A percentile compares a stretch with the other conserved stretches of the same genome.
These are phyloP conservation scores for Aspergillus brunneoviolaceus DNA, from an alignment of 2,329 filamentous ascomycete species.

Conservation along the genomic window DNA sequence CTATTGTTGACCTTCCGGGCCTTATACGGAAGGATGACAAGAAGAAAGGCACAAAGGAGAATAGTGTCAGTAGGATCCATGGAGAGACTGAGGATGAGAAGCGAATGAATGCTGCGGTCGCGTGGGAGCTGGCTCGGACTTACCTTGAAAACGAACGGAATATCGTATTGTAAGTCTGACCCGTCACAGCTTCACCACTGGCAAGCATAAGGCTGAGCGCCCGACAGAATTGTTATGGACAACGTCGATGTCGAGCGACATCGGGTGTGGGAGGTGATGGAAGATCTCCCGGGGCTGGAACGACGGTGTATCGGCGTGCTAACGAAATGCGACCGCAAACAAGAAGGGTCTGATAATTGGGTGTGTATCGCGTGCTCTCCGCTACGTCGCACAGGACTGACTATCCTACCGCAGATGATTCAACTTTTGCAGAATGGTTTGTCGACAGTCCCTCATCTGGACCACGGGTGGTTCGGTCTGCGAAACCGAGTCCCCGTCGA, in stretches of 20 bases:
- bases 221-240: constrained; percentile 15
- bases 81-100: background rate
- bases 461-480: constrained; percentile 5
- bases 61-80: too few relatives aligned
- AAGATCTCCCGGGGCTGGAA: constrained; percentile 9
- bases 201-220: too few relatives aligned
- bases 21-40: background rate
- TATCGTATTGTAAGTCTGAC: constrained; percentile 8
- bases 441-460: constrained; percentile 11
- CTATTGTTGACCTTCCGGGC: background rate
- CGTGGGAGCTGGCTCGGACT: background rate
- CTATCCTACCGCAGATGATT: constrained; percentile 13
- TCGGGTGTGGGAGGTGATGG: background rate
- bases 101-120: background rate
- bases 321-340: constrained; percentile 12
- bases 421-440: constrained; percentile 19
- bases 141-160: constrained; percentile 3
- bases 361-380: background rate
- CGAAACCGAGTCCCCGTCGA: too few relatives aligned
- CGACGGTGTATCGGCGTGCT: constrained; percentile 18
- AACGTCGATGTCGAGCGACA: constrained; percentile 17
- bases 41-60: too few relatives aligned
- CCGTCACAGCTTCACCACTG: background rate
- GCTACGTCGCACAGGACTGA: background rate
- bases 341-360: constrained; percentile 2